Evolutionary conservation across 176 grass and related monocot genomes (phyloP).

Genomic region (Areca catechu): DNA sequence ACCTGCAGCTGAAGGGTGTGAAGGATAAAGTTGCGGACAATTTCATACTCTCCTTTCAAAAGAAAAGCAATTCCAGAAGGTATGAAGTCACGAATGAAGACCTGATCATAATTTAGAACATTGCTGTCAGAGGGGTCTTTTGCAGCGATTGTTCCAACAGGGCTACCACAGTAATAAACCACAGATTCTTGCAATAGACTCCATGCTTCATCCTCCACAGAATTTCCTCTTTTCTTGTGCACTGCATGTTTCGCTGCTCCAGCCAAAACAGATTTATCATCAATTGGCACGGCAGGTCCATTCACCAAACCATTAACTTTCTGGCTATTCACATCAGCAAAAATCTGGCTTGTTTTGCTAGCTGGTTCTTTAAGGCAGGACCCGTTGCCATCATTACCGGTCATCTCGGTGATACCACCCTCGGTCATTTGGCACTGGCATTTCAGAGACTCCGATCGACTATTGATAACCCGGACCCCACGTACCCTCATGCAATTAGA

Average conservation of each 20-base stretch:
- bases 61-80: constrained; percentile 82
- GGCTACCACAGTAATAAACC: constrained; percentile 75
- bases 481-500: constrained; percentile 11
- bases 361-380: constrained; percentile 32
- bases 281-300: constrained; percentile 19
- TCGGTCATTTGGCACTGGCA: constrained; percentile 45
- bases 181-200: constrained; percentile 53
- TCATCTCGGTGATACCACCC: constrained; percentile 25
- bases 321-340: constrained; percentile 23
- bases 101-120: constrained; percentile 73
- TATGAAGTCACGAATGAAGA: constrained; percentile 88
- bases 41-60: constrained; percentile 82
- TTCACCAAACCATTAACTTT: constrained; percentile 30
- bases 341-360: constrained; percentile 36
- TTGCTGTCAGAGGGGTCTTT: constrained; percentile 73
- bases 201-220: constrained; percentile 73
- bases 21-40: constrained; percentile 79
- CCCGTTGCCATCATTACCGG: constrained; percentile 31
- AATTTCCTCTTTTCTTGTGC: constrained; percentile 27
- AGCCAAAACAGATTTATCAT: background rate
- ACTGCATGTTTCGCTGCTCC: constrained; percentile 14
- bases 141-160: constrained; percentile 82
- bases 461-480: background rate
- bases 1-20: constrained; percentile 96
- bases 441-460: background rate